Base-by-base conservation (phyloP, 2,329 filamentous ascomycete species). In the Aspergillus ruber region DNA sequence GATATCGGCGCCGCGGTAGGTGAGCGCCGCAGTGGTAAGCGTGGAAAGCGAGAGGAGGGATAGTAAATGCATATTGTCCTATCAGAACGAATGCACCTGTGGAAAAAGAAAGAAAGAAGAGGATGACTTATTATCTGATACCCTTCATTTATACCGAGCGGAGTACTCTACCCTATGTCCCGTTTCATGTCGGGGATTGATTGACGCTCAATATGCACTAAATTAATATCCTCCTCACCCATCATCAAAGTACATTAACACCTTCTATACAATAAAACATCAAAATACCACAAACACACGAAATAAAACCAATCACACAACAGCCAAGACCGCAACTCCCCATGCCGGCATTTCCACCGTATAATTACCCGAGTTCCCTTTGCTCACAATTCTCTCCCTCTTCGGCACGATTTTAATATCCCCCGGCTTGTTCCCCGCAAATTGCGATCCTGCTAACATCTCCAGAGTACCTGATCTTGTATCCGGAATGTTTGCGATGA, bases 1-100 rank as follows among this genome's bases (percentile, higher is more conserved):
- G 76, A 84, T 86, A 66, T 88, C 84, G 3, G 80, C 82, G 7
- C 85, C 84, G 53, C 78, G 81, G 65, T 83, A 84, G 1, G 75
- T 77, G 3, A 88, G 72, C 21, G 78, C 72, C 2, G 74, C 74
- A 3, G 64, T 55, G 32, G 51, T 25, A 15, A 50, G 17, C 2
- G 48, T 27, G n/a, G 50, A 52, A 18, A 58, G 47, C 15, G 50
- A 38, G 13, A 62, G 43, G 21, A 59, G 44, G 44, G 50, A 46
- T 8, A 44, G 33, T 23, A 40, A 42, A 29, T n/a, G 39, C 43
- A 23, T 46, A 8, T 46, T 46, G 55, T 49, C 20, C 5, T 29
- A 29, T 7, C 9, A 29, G 25, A 29, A 29, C 25, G 25, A 29
- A 29, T 29, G 3, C 10, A 4, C 25, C 25, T 29, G 9, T 29